Base-by-base conservation (phyloP, 306 rosid genomes). In the Malus domestica region DNA sequence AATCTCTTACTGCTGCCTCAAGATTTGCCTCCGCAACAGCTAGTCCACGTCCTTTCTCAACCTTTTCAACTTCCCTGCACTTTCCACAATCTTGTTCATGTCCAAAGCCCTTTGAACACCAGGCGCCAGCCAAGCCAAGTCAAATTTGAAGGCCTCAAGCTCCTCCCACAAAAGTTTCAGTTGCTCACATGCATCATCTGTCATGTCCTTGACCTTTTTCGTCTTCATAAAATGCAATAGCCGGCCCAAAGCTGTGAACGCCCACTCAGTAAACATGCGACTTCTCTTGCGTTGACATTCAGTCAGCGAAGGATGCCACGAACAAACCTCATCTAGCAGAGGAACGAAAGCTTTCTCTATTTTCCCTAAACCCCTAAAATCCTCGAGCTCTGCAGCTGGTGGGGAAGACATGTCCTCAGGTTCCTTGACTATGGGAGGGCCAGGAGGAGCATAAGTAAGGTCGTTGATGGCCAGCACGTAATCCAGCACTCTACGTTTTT, bases 61-160 rank as follows among this genome's bases (percentile, higher is more conserved):
- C 33, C 30, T 71, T 58, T 52, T 30, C 42, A 6, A 5, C 55
- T 52, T 20, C 27, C 74, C 65, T 33, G 12, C 30, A 11, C 65
- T n/a, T 71, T 55, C 62, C 65, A n/a, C 75, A 4, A n/a, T 3
- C 65, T 71, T n/a, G 44, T 71, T 71, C 51, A 35, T 7, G 10
- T 22, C 14, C 32, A 33, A 55, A 57, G 75, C 66, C 18, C 20
- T 71, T n/a, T n/a, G 15, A 55, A 71, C 51, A 55, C 23, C 12
- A 35, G 52, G 75, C 22, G 8, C 30, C 66, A 71, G 49, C 75
- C 75, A 71, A 30, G 49, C 64, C 75, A 71, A 71, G 66, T 54
- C 51, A 55, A 33, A 55, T n/a, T 33, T 7, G 52, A 33, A 55
- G 75, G 51, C 20, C 65, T 55, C 65, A 22, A 71, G 52, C 66